These are phyloP conservation scores for Fragaria ananassa DNA, from an alignment of 306 rosid genomes.

Conservation along the genomic window DNA sequence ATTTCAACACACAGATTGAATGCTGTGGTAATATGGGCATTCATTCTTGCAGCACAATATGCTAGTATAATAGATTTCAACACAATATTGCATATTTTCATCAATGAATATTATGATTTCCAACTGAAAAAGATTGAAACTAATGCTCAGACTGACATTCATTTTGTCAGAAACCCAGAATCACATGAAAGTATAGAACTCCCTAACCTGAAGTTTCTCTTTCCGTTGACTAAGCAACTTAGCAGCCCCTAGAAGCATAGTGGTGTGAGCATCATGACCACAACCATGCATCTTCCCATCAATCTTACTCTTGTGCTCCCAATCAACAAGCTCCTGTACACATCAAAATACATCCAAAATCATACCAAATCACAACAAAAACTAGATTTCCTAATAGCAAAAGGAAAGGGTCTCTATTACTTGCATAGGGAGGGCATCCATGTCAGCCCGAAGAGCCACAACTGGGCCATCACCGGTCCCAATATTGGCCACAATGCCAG, in stretches of 20 bases:
- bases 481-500: slow-evolving; percentile 39
- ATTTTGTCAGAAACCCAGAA: neutral
- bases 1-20: neutral
- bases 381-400: neutral
- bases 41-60: neutral
- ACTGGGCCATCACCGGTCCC: slow-evolving; percentile 35
- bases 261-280: slow-evolving; percentile 76
- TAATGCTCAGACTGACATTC: neutral
- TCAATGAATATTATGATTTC: neutral
- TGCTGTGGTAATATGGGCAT: neutral
- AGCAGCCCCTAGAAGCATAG: slow-evolving; percentile 76
- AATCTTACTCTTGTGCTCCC: slow-evolving; percentile 72
- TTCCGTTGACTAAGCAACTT: slow-evolving; percentile 55
- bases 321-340: slow-evolving; percentile 65
- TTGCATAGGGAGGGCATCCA: slow-evolving; percentile 42
- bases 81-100: neutral
- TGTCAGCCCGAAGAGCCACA: slow-evolving; percentile 44
- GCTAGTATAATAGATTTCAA: neutral
- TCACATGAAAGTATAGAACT: neutral
- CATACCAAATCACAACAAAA: neutral
- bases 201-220: slow-evolving; percentile 52
- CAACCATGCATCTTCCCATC: slow-evolving; percentile 77
- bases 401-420: slow-evolving; percentile 7
- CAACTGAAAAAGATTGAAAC: neutral
- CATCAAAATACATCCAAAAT: neutral